Base-by-base conservation (phyloP, 2,329 filamentous ascomycete genomes). In the Paracamarosporium sp. region DNA sequence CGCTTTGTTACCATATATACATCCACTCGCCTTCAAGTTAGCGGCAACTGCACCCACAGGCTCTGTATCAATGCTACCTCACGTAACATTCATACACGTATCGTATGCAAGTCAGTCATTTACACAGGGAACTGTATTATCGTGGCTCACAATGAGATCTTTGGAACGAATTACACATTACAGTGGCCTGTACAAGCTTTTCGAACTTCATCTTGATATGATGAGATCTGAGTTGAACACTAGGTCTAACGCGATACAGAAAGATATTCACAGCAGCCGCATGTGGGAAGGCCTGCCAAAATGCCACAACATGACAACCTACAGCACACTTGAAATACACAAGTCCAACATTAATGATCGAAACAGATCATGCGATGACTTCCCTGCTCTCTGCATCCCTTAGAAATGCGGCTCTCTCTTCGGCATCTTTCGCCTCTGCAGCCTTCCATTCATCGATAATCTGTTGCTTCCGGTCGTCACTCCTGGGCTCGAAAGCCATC, bases 401-500 rank as follows among this genome's bases (percentile, higher is more conserved):
- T 20, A 74, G 46, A 56, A 80, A 81, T 7, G 68, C 72, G 0
- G 66, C 68, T 13, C 77, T 66, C 55, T 77, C 73, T 24, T 67
- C 68, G 15, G 59, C 53, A 52, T 80, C 78, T 46, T 73, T 67
- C 3, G 66, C 69, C 54, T 80, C 74, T 5, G 74, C 74, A 36
- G 69, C 67, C 50, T 70, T 67, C 75, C 75, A 77, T 20, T 72
- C 63, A 27, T 66, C 63, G 12, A 71, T 62, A 1, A 74, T 60
- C 33, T 73, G 64, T 12, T 61, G 63, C 59, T 64, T 76, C 24
- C 80, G 75, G 7, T 63, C 65, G 48, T 75, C 74, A 50, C 78
- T 83, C 47, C 83, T 72, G 4, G 82, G 81, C 69, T 84, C 80
- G 53, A 85, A 85, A 1, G 74, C 77, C 82, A 86, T 84, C 68